Conservation (phyloP, 2,329 filamentous ascomycete species). For the Calonectria pauciramosa region DNA sequence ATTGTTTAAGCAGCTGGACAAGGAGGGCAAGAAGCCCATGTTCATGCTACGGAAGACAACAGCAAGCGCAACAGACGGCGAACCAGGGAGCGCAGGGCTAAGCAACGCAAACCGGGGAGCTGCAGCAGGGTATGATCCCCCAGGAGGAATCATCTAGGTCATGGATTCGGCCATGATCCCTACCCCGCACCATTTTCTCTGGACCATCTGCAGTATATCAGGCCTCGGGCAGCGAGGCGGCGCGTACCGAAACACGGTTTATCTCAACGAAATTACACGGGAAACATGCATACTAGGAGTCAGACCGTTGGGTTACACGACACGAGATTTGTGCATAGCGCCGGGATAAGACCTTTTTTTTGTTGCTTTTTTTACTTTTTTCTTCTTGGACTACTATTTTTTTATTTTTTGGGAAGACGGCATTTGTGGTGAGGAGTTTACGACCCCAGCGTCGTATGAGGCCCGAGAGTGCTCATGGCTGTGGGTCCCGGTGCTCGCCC, state of each 20-base stretch:
- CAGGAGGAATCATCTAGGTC: conserved; percentile 70
- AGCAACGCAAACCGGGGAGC: conserved; percentile 60
- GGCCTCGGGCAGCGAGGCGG: conserved; percentile 23
- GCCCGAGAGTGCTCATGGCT: not conserved
- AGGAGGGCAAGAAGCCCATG: conserved; percentile 98
- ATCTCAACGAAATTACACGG: conserved; percentile 19
- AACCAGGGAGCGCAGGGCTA: conserved; percentile 68
- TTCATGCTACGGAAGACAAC: conserved; percentile 90
- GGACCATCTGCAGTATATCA: conserved; percentile 14
- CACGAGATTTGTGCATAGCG: conserved; percentile 33
- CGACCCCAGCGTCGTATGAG: not conserved
- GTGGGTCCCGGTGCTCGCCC: conserved; percentile 37
- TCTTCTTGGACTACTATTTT: conserved; percentile 10
- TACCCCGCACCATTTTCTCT: conserved; percentile 14
- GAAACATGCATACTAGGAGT: conserved; percentile 35
- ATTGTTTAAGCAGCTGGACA: conserved; percentile 96
- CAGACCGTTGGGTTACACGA: conserved; percentile 33
- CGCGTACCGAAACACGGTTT: conserved; percentile 39
- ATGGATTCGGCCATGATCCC: conserved; percentile 16
- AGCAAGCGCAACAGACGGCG: conserved; percentile 64
- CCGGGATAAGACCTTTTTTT: conserved; percentile 23
- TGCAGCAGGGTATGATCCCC: conserved; percentile 67
- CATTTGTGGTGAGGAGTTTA: conserved; percentile 35
- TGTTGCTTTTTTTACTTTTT: conserved; percentile 24
- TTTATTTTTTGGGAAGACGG: conserved; percentile 21